Evolutionary conservation across 176 grass and related monocot genomes (phyloP).

Genomic region (Oryza brachyantha): DNA sequence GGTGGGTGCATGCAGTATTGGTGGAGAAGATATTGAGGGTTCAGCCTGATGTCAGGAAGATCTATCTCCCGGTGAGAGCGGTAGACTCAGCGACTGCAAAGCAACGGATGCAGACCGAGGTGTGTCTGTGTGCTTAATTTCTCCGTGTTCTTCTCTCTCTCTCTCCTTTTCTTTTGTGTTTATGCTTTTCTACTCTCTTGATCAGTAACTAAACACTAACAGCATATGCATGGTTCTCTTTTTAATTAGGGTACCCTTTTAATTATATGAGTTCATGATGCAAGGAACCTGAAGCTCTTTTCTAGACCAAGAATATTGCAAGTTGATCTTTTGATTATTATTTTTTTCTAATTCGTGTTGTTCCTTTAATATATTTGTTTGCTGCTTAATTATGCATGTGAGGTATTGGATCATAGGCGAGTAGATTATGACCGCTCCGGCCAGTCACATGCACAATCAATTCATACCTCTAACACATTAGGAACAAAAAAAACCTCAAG

Average conservation of each 20-base stretch:
- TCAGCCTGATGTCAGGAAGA: slow-evolving; percentile 75
- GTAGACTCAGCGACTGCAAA: slow-evolving; percentile 39
- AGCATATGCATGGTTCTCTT: not conserved
- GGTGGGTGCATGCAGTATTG: slow-evolving; percentile 44
- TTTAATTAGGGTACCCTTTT: no score
- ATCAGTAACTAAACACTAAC: not conserved
- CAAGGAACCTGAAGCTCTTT: slow-evolving; percentile 5
- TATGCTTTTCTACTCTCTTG: not conserved
- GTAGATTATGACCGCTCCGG: no score
- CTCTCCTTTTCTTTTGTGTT: no score
- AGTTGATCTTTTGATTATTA: not conserved
- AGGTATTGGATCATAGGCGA: not conserved
- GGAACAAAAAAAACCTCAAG: no score
- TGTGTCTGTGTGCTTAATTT: no score
- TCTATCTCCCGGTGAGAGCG: slow-evolving; percentile 80
- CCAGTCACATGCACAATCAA: no score
- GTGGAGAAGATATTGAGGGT: slow-evolving; percentile 91
- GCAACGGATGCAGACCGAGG: slow-evolving; percentile 68
- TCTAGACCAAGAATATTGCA: not conserved
- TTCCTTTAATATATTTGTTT: not conserved
- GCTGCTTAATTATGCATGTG: not conserved
- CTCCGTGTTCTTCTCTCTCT: not conserved
- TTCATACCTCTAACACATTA: no score
- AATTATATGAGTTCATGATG: not conserved
- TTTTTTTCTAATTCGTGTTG: not conserved